Base-by-base conservation (phyloP, 106 monocot genomes). In the Amphibolis antarctica region DNA sequence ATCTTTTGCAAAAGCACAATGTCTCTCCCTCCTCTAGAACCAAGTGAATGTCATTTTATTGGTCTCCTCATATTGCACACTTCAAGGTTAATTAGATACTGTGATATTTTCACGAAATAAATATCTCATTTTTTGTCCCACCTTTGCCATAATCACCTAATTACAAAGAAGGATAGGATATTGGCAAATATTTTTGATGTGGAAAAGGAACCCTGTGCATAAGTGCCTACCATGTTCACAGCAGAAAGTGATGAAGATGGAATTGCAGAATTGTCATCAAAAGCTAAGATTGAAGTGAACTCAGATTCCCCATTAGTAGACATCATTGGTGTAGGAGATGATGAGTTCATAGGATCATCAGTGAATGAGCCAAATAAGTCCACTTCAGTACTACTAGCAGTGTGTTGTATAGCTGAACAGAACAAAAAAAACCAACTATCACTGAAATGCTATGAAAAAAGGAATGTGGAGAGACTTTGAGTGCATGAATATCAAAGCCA, bases 291-390 rank as follows among this genome's bases (percentile, higher is more conserved):
- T 63, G 54, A 27, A 12, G 73, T 28, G 9, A 63, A 21, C 48
- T 74, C 76, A 31, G 70, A 52, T 54, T 82, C 72, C 27, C 64
- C 28, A 53, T 62, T 62, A 23, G 74, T 49, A 61, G 67, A 44
- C 62, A 64, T 67, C 27, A 80, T 61, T 53, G 88, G 76, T 15
- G 81, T 67, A 15, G 85, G 66, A 65, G 83, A 88, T 71, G 85
- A 64, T 14, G 85, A 75, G 76, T 67, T 71, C 23, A 79, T 65
- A 22, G 83, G 64, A 53, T 93, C 85, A 17, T 59, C 66, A 26
- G 73, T 46, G 45, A 65, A 29, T 21, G 68, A 73, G 55, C 83
- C 85, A 73, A 93, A 93, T 9, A 93, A 62, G 60, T 86, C 93
- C 46, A 75, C 65, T 63, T 68, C 83, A 65, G n/a, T n/a, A n/a